A percentile compares a stretch with the other conserved stretches of the same genome.
Conservation (phyloP, 2,329 filamentous ascomycete species). For the Talaromyces islandicus region DNA sequence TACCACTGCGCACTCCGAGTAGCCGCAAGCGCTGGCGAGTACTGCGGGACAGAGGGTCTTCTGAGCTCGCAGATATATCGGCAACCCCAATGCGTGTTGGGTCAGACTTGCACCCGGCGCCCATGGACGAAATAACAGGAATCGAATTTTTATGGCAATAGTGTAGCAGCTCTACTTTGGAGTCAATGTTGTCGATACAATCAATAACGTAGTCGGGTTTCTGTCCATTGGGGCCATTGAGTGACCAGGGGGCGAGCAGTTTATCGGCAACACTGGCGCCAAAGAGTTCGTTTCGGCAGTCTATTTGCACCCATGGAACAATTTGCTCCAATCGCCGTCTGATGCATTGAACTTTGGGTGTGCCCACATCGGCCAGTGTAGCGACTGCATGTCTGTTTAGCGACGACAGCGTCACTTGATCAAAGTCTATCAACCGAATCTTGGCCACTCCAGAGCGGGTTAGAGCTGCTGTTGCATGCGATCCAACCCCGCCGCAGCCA, state of each 20-base stretch:
- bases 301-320: constrained; percentile 85
- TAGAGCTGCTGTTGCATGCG: constrained; percentile 79
- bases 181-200: constrained; percentile 97
- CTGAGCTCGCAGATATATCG: constrained; percentile 80
- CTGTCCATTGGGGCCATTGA: constrained; percentile 30
- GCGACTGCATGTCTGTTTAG: constrained; percentile 95
- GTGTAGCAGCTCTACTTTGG: constrained; percentile 82
- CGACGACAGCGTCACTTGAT: constrained; percentile 92
- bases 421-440: constrained; percentile 88
- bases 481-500: constrained; percentile 90
- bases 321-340: constrained; percentile 75
- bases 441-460: constrained; percentile 84
- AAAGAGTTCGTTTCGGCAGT: constrained; percentile 80
- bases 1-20: constrained; percentile 73
- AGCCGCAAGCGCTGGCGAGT: constrained; percentile 73
- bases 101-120: constrained; percentile 87
- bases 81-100: constrained; percentile 81
- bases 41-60: constrained; percentile 80
- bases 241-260: constrained; percentile 62
- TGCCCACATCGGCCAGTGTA: constrained; percentile 87
- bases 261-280: constrained; percentile 58
- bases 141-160: constrained; percentile 76
- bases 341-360: constrained; percentile 83
- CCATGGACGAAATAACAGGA: constrained; percentile 90
- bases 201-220: constrained; percentile 87